Base-by-base conservation (phyloP, 345 rosid species). In the Camelina hispida region DNA sequence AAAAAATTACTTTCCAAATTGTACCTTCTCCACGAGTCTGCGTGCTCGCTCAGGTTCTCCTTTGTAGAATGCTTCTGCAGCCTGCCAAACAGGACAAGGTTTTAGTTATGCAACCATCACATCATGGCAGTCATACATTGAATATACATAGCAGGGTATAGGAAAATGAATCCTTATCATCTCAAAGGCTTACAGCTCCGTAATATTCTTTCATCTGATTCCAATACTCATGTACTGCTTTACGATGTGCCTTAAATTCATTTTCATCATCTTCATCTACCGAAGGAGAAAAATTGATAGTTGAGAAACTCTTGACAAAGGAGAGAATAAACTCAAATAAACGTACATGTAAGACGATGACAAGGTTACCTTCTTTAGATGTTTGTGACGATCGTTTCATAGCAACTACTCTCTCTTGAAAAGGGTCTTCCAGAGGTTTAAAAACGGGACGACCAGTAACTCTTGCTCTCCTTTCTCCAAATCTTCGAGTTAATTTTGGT, bases 181-280 rank as follows among this genome's bases (percentile, higher is more conserved):
- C 38, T 42, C 22, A 60, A 23, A 32, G 70, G 68, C 86, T 75
- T 83, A 89, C 96, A 80, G 88, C 87, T 83, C 82, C 83, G 46
- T 79, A 86, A 76, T 86, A 87, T 77, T 86, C 89, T 78, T 69
- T 88, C 93, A 84, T 83, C 71, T 78, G 81, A 53, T 51, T 25
- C 83, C 86, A 83, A 76, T 81, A 68, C 75, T 89, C 96, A 70
- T 62, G 80, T 63, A 79, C 88, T 74, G 85, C 89, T 80, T 66
- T 82, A 73, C 86, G 91, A 73, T 85, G 82, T 35, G 69, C 68
- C 57, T 78, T 77, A 55, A 75, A 86, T 77, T 77, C 81, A 72
- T 80, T 81, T 72, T 86, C 89, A 63, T 73, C 85, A 20, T 83
- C 83, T 58, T 76, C 82, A 63, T 73, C 85, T 75, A 61, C 52